Evolutionary conservation across 176 grass and related monocot species (phyloP).

Genomic region (Melocanna baccifera): DNA sequence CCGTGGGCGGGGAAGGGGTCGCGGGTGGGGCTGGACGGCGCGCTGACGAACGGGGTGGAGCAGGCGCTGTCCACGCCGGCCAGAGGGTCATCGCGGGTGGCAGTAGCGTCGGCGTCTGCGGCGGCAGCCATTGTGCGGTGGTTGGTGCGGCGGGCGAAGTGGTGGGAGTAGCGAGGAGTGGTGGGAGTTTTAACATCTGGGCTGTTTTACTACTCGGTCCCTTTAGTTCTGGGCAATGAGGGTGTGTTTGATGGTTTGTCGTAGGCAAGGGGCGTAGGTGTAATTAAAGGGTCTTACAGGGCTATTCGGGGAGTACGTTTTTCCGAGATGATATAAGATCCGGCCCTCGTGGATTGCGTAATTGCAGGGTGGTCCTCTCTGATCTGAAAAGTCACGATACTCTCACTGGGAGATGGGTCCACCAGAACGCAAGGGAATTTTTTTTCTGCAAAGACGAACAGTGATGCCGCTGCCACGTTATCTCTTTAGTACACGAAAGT

Average conservation of each 20-base stretch:
- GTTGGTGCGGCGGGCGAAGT: not conserved
- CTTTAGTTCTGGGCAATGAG: accelerated
- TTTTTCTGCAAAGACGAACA: no score
- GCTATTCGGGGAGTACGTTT: not conserved
- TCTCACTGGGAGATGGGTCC: no score
- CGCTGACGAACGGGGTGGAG: constrained; percentile 70
- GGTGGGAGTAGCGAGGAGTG: not conserved
- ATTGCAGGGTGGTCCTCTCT: not conserved
- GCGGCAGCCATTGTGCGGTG: not conserved
- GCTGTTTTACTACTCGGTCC: not conserved
- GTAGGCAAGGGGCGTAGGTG: accelerated
- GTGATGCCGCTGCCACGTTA: no score
- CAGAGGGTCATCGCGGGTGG: not conserved
- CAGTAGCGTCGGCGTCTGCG: not conserved
- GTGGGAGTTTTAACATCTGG: constrained; percentile 10
- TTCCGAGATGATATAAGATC: not conserved
- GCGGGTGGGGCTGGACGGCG: constrained; percentile 60
- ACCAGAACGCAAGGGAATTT: no score
- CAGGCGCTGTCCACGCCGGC: constrained; percentile 39
- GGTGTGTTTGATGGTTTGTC: accelerated
- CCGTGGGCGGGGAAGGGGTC: constrained; percentile 8
- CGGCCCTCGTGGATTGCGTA: constrained; percentile 5
- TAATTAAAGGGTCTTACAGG: not conserved
- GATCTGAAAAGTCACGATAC: no score
- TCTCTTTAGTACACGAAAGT: no score